These are phyloP conservation scores for Cyclanthera cordifolia DNA, from an alignment of 306 rosid genomes.

Conservation along the genomic window DNA sequence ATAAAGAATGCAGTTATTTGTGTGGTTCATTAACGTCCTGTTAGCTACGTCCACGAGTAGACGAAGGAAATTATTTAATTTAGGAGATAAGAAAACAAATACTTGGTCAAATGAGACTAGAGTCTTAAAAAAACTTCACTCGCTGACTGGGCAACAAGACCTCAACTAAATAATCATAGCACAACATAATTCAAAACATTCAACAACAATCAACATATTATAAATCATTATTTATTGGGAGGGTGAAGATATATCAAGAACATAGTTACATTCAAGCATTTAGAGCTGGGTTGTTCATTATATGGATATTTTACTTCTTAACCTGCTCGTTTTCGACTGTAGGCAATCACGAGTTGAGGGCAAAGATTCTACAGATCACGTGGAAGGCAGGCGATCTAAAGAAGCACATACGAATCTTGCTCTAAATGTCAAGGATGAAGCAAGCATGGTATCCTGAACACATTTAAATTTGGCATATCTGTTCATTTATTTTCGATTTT, in stretches of 20 bases:
- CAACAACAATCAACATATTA: neutral
- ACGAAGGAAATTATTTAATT: too few species aligned
- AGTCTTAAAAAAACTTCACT: too few species aligned
- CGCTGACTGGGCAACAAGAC: too few species aligned
- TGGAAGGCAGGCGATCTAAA: conserved; percentile 36
- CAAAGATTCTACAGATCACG: conserved; percentile 32
- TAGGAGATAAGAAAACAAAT: too few species aligned
- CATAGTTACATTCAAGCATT: neutral
- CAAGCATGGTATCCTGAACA: conserved; percentile 24
- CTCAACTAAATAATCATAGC: too few species aligned
- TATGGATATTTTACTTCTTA: neutral
- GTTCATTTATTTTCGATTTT: neutral
- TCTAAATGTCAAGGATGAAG: conserved; percentile 24
- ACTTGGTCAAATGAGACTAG: too few species aligned
- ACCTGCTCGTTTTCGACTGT: neutral
- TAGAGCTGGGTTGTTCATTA: neutral
- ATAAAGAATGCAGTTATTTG: too few species aligned
- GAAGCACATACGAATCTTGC: conserved; percentile 25
- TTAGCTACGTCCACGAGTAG: too few species aligned
- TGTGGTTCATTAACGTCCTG: too few species aligned
- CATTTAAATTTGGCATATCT: neutral
- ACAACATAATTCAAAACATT: too few species aligned
- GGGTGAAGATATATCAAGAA: neutral
- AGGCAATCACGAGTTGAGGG: conserved; percentile 47
- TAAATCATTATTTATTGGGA: neutral